These are phyloP conservation scores for Colletotrichum melonis DNA, from an alignment of 2,329 filamentous ascomycete species.

Conservation along the genomic window DNA sequence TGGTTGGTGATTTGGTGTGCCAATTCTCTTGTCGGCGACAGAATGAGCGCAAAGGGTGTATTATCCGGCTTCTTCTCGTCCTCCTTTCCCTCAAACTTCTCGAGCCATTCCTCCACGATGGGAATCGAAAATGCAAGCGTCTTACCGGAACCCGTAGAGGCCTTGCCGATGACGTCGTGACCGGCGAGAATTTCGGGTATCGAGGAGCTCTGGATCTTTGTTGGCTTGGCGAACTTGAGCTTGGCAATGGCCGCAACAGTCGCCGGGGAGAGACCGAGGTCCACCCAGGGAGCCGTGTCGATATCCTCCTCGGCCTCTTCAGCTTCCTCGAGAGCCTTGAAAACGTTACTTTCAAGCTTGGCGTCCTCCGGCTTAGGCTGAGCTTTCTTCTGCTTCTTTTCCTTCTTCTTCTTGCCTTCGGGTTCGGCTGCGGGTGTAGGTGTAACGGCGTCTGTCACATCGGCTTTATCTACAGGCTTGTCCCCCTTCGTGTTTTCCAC, in stretches of 20 bases:
- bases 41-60: constrained; percentile 78
- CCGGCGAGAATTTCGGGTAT: constrained; percentile 87
- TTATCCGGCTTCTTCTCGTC: constrained; percentile 46
- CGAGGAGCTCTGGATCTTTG: constrained; percentile 80
- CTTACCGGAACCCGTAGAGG: constrained; percentile 95
- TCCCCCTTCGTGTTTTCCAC: constrained; percentile 37
- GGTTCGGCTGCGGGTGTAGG: constrained; percentile 27
- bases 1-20: constrained; percentile 92
- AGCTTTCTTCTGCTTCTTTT: constrained; percentile 46
- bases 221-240: constrained; percentile 84
- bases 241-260: constrained; percentile 80
- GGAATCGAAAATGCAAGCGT: constrained; percentile 95
- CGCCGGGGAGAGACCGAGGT: constrained; percentile 77
- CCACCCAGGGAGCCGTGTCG: constrained; percentile 83
- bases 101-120: constrained; percentile 86
- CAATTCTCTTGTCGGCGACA: constrained; percentile 92
- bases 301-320: constrained; percentile 70
- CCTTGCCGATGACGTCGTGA: constrained; percentile 94
- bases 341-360: constrained; percentile 60
- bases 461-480: constrained; percentile 1
- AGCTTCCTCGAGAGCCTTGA: constrained; percentile 65
- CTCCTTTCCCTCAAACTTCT: constrained; percentile 43
- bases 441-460: background rate
- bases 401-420: constrained; percentile 41
- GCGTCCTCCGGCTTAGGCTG: constrained; percentile 48